Percentiles rank a stretch among this genome's conserved stretches.
Evolutionary conservation across 2,329 filamentous ascomycete species (phyloP).

Genomic region (Ambrosiella beaveri): DNA sequence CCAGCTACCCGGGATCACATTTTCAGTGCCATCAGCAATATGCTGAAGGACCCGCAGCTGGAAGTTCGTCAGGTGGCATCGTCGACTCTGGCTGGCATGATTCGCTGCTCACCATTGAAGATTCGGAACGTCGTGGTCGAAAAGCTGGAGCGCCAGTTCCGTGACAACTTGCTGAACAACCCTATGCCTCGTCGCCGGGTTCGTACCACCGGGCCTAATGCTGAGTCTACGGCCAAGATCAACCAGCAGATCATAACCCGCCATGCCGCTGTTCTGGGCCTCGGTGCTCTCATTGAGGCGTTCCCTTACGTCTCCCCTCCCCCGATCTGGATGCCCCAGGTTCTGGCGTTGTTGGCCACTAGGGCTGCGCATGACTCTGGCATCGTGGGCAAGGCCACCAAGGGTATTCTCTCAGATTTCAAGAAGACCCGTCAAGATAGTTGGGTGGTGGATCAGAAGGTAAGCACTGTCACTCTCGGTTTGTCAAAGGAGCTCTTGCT

Average conservation of each 20-base stretch:
- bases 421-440: constrained; percentile 99
- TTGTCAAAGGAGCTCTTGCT: constrained; percentile 12
- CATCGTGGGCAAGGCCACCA: constrained; percentile 88
- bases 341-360: constrained; percentile 68
- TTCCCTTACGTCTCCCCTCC: constrained; percentile 93
- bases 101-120: constrained; percentile 72
- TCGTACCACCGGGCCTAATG: constrained; percentile 24
- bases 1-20: constrained; percentile 58
- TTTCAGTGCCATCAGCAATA: constrained; percentile 84
- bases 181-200: constrained; percentile 56
- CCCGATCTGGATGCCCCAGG: constrained; percentile 83
- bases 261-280: constrained; percentile 79
- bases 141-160: constrained; percentile 63
- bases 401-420: constrained; percentile 86
- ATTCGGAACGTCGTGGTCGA: constrained; percentile 65
- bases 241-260: constrained; percentile 65
- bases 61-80: constrained; percentile 90
- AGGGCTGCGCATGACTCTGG: constrained; percentile 78
- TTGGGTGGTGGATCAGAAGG: constrained; percentile 96
- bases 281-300: constrained; percentile 81
- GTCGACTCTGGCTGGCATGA: constrained; percentile 89
- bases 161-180: constrained; percentile 58
- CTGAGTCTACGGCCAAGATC: constrained; percentile 50
- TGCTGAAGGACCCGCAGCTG: constrained; percentile 81
- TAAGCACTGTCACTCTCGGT: constrained; percentile 26